A percentile compares a stretch with the other conserved stretches of the same genome.
Conservation (phyloP, 139 green algal species). For the Volvox reticuliferus region DNA sequence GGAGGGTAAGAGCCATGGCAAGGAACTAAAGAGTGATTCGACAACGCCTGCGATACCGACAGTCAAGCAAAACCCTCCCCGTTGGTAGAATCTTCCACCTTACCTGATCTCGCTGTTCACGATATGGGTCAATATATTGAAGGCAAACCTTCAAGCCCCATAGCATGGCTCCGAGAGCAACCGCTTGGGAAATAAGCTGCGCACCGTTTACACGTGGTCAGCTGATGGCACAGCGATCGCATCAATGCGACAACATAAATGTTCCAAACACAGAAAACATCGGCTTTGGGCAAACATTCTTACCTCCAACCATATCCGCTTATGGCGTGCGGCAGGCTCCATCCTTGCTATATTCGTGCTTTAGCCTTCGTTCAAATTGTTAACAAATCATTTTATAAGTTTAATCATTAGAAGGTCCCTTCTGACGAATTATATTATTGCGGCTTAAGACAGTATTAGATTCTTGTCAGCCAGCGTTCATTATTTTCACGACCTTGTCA, state of each 20-base stretch:
- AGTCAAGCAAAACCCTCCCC: not conserved
- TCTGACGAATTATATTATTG: too few species aligned
- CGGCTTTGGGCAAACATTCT: too few species aligned
- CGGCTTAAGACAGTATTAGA: too few species aligned
- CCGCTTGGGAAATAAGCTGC: conserved; percentile 53
- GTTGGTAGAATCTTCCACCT: not conserved
- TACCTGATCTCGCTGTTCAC: conserved; percentile 64
- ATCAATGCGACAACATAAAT: not conserved
- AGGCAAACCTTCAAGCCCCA: conserved; percentile 62
- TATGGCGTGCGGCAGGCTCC: not conserved
- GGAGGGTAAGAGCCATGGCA: not conserved
- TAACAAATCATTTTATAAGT: too few species aligned
- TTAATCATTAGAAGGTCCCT: too few species aligned
- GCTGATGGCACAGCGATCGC: too few species aligned
- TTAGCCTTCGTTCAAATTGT: too few species aligned
- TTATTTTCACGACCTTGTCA: too few species aligned
- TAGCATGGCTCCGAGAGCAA: conserved; percentile 56
- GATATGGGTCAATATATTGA: conserved; percentile 68
- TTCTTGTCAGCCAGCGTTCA: too few species aligned
- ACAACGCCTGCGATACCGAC: too few species aligned
- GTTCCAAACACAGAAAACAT: not conserved
- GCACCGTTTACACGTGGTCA: too few species aligned
- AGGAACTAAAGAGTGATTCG: not conserved
- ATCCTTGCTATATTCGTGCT: not conserved
- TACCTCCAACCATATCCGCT: conserved; percentile 21